Conservation (phyloP, 371 early-diverging fungal genomes). For the Cladochytrium tenue region DNA sequence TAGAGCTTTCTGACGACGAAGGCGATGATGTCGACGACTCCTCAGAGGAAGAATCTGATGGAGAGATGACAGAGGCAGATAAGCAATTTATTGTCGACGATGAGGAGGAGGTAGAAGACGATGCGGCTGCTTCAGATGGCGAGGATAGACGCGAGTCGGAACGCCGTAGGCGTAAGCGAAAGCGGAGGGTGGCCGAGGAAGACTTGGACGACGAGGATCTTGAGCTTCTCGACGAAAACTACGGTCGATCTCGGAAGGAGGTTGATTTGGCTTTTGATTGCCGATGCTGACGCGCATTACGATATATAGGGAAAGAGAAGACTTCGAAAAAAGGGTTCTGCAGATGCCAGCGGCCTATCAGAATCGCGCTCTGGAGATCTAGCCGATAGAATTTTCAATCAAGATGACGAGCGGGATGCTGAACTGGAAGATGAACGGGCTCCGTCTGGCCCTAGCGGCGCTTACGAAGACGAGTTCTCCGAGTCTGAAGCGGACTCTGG, state of each 20-base stretch:
- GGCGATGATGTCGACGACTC: conserved; percentile 39
- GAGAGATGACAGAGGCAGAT: conserved; percentile 52
- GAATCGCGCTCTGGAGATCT: neutral
- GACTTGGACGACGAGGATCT: conserved; percentile 52
- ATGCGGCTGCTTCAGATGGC: conserved; percentile 23
- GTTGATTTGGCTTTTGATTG: too few species aligned
- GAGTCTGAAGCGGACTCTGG: conserved; percentile 49
- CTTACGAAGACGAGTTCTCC: conserved; percentile 15
- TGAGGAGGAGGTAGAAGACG: conserved; percentile 50
- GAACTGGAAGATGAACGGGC: neutral
- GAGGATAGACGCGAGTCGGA: conserved; percentile 17
- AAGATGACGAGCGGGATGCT: conserved; percentile 31
- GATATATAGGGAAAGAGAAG: too few species aligned
- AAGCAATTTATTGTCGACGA: conserved; percentile 50
- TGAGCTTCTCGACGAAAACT: conserved; percentile 50
- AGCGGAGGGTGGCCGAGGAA: conserved; percentile 23
- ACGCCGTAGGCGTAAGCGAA: conserved; percentile 15
- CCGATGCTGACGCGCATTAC: too few species aligned
- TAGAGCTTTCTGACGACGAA: too few species aligned
- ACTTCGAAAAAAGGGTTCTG: conserved; percentile 19
- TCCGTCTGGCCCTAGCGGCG: conserved; percentile 23
- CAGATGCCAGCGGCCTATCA: neutral
- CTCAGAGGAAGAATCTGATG: conserved; percentile 36
- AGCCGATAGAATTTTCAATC: conserved; percentile 24
- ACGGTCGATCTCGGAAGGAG: conserved; percentile 22